Base-by-base conservation (phyloP, 1,139 yeast species). In the Taphrina deformans region DNA sequence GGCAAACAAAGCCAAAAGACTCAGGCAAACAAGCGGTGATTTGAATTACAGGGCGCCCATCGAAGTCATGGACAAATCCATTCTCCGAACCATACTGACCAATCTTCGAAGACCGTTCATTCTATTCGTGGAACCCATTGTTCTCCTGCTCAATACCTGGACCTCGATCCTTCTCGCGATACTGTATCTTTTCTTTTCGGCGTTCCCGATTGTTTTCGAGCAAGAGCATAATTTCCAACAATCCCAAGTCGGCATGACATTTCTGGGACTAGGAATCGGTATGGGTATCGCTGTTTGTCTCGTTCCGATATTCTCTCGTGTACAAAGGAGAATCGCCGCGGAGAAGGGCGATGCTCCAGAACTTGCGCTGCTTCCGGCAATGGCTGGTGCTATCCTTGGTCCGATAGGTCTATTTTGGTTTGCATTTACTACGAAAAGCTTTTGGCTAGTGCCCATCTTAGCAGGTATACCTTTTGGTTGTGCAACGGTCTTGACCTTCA, bases 391-490 rank as follows among this genome's bases (percentile, higher is more conserved):
- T 0, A 72, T 82, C 60, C 73, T 78, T 65, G 78, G 84, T 69
- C 89, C 91, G 1, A 75, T 80, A 23, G 85, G 88, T 0, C 78
- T 86, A 52, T 85, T 87, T 77, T 83, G 88, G 78, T 79, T 86
- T 70, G 88, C 86, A 4, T 87, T 69, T 50, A 67, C 70, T 24
- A 62, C 65, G 3, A 33, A 55, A 50, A 59, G 68, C 27, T 69
- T 26, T n/a, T 70, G 68, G 66, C 69, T 69, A 18, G 72, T 69
- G 12, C 97, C 97, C 3, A 91, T 93, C 16, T 85, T 95, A 27
- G 86, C 96, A 0, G 96, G 97, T 67, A 76, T 89, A 48, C 91
- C 95, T 0, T 89, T 88, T 73, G 96, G 95, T 44, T 87, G 83
- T 72, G 96, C 96, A 68, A 88, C 88, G 91, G 91, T 88, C 66